Base-by-base conservation (phyloP, 768 basidiomycete genomes). In the Rhodotorula paludigena region DNA sequence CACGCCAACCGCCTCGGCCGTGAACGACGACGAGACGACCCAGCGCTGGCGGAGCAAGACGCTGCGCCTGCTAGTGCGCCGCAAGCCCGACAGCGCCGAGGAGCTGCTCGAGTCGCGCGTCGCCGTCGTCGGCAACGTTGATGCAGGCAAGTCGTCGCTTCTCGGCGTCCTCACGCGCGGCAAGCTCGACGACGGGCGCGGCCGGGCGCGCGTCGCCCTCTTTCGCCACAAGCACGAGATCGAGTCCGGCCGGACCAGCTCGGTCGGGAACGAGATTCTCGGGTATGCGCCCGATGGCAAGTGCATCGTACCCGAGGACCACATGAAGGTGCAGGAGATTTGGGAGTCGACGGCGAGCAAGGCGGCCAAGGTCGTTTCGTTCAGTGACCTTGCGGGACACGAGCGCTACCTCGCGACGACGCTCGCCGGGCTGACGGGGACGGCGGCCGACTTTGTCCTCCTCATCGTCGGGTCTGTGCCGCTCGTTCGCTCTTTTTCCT, bases 171-270 rank as follows among this genome's bases (percentile, higher is more conserved):
- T 99, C 18, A 98, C 94, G n/a, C 83, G 92, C 78, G 94, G 92
- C 83, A 81, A 72, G 73, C 71, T 77, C 38, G 76, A 74, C 57
- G 75, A 73, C 41, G 71, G 71, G 16, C 63, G 75, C 49, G 78
- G 64, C 2, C 44, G 71, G 51, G 78, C 80, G 1, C 88, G 94
- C 59, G 88, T 97, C 9, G 86, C 87, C 7, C 80, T 99, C 14
- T 98, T 98, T 79, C 83, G 94, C 61, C 96, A 99, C 77, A 96
- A 97, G 77, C 96, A 99, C 76, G 96, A 99, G 79, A 82, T 97
- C 60, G 96, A 98, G 80, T 92, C 89, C 28, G 94, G 94, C 11
- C 82, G 96, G 57, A 99, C 96, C 1, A 69, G 67, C 0, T 91
- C 89, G 68, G 90, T 98, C 49, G 96, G 96, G 30, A 93, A 96